These are phyloP conservation scores for Salix brachista DNA, from an alignment of 345 rosid genomes.

Conservation along the genomic window DNA sequence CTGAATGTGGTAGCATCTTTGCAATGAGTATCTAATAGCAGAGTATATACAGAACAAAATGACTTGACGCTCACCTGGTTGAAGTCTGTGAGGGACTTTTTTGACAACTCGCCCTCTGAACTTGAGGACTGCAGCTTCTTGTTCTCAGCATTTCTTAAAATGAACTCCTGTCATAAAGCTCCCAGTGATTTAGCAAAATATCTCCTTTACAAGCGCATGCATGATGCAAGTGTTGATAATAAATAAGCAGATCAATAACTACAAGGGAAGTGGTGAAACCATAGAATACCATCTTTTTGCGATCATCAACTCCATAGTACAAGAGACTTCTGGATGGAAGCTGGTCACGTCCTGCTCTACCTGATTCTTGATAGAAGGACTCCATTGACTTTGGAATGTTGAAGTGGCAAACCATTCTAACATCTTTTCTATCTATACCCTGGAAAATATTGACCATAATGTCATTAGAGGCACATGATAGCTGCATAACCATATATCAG, in stretches of 20 bases:
- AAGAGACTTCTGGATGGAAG: slow-evolving; percentile 71
- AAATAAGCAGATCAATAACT: slow-evolving; percentile 1
- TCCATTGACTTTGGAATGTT: slow-evolving; percentile 97
- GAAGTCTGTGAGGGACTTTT: slow-evolving; percentile 64
- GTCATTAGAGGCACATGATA: slow-evolving; percentile 14
- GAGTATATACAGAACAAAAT: slow-evolving; percentile 2
- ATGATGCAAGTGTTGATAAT: not conserved
- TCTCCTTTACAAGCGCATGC: not conserved
- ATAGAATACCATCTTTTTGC: slow-evolving; percentile 66
- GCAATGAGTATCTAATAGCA: slow-evolving; percentile 12
- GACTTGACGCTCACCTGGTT: slow-evolving; percentile 45
- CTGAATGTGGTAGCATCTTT: slow-evolving; percentile 32
- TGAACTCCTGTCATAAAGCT: slow-evolving; percentile 59
- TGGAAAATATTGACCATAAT: slow-evolving; percentile 26
- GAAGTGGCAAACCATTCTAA: slow-evolving; percentile 85
- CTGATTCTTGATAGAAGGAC: slow-evolving; percentile 97
- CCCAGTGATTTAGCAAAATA: slow-evolving; percentile 18
- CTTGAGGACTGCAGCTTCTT: slow-evolving; percentile 54
- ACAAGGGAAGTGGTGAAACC: not conserved
- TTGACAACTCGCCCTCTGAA: slow-evolving; percentile 39
- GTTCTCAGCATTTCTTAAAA: slow-evolving; percentile 58
- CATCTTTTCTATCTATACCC: slow-evolving; percentile 98
- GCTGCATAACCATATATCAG: not conserved
- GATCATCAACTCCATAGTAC: slow-evolving; percentile 91
- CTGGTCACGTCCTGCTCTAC: slow-evolving; percentile 98